These are phyloP conservation scores for Aspergillus costaricaensis DNA, from an alignment of 2,329 filamentous ascomycete species.

Conservation along the genomic window DNA sequence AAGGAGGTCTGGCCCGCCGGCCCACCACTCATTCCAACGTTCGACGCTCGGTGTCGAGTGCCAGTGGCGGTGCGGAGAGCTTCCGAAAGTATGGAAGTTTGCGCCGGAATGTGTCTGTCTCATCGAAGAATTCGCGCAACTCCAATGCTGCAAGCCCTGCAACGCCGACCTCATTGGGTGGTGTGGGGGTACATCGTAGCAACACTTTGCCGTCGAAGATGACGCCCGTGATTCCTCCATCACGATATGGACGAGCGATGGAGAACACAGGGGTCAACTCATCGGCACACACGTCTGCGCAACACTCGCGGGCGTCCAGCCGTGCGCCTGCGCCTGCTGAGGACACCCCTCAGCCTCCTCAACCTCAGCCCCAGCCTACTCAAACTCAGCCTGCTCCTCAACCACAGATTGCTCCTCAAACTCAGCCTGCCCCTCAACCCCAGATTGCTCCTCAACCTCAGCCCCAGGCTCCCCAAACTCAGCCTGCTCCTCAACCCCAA, in stretches of 20 bases:
- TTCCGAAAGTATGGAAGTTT: conserved; percentile 75
- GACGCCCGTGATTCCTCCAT: conserved; percentile 69
- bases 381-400: background rate
- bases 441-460: background rate
- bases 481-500: background rate
- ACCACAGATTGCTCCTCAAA: too few species aligned
- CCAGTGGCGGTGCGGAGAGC: conserved; percentile 85
- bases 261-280: conserved; percentile 54
- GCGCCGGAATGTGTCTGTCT: conserved; percentile 86
- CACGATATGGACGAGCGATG: conserved; percentile 64
- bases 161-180: conserved; percentile 57
- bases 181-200: conserved; percentile 68
- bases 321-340: conserved; percentile 24
- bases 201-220: conserved; percentile 93
- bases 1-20: conserved; percentile 62
- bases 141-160: conserved; percentile 72
- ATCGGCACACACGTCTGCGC: conserved; percentile 31
- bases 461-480: conserved; percentile 3
- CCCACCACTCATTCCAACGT: conserved; percentile 56
- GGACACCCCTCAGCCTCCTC: conserved; percentile 12
- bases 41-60: conserved; percentile 78
- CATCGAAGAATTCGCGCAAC: conserved; percentile 79
- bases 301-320: conserved; percentile 35
- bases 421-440: too few species aligned
- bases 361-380: conserved; percentile 6